Conservation (phyloP, 2,329 filamentous ascomycete species). For the Sarocladium oryzae region DNA sequence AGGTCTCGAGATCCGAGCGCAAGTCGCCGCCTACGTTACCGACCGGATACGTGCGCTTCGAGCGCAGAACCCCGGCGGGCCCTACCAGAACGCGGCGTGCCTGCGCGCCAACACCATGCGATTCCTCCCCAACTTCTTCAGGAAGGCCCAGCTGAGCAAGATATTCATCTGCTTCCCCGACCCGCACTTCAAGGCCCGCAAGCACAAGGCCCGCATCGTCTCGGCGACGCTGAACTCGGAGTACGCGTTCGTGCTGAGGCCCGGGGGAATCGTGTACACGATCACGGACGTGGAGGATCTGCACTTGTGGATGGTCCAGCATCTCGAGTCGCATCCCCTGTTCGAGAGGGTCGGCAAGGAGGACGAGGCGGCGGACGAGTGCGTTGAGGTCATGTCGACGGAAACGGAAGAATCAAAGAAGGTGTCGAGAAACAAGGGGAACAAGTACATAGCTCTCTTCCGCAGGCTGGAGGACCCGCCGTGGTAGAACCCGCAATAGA, state of each 20-base stretch:
- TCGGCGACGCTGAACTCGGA: slow-evolving; percentile 83
- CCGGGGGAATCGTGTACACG: slow-evolving; percentile 85
- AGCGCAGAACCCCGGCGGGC: slow-evolving; percentile 47
- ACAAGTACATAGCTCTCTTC: slow-evolving; percentile 88
- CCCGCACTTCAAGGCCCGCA: slow-evolving; percentile 94
- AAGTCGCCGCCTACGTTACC: slow-evolving; percentile 86
- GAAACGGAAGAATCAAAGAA: slow-evolving; percentile 98
- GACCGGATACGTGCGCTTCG: slow-evolving; percentile 81
- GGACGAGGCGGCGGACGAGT: slow-evolving; percentile 62
- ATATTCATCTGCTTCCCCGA: slow-evolving; percentile 99
- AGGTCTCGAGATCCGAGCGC: slow-evolving; percentile 89
- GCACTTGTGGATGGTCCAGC: slow-evolving; percentile 86
- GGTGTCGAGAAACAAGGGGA: slow-evolving; percentile 81
- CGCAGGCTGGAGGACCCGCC: slow-evolving; percentile 71
- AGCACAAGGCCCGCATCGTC: slow-evolving; percentile 95
- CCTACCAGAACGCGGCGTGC: slow-evolving; percentile 83
- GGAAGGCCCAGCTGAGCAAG: slow-evolving; percentile 70
- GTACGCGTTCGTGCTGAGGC: slow-evolving; percentile 80
- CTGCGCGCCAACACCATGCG: slow-evolving; percentile 97
- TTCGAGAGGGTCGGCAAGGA: slow-evolving; percentile 70
- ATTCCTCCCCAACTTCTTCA: slow-evolving; percentile 97
- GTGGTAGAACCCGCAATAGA: too few species aligned
- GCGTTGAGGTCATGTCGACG: slow-evolving; percentile 65
- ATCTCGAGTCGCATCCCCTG: slow-evolving; percentile 70
- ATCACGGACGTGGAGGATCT: slow-evolving; percentile 97